phyloP scores from a whole-genome alignment of 495 filamentous ascomycete genomes.

The Aspergillus carlsbadensis region DNA sequence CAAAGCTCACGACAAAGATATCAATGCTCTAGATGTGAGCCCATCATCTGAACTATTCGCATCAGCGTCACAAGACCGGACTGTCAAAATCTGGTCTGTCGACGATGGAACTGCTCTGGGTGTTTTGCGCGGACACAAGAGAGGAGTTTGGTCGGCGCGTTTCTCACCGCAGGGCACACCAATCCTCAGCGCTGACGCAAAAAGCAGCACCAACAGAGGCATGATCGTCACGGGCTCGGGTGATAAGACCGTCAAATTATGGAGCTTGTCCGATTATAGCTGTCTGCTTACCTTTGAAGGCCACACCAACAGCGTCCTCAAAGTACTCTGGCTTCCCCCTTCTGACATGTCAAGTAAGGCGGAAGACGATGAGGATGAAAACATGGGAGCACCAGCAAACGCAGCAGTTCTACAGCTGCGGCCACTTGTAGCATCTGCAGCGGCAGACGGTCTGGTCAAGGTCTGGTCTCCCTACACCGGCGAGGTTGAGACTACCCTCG shows the following conservation, averaged over 20 bases:
- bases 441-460: slow-evolving; percentile 95
- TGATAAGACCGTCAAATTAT: slow-evolving; percentile 94
- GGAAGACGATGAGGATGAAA: slow-evolving; percentile 35
- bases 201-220: slow-evolving; percentile 61
- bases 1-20: slow-evolving; percentile 97
- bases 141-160: slow-evolving; percentile 92
- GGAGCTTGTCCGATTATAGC: slow-evolving; percentile 89
- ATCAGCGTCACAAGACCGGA: slow-evolving; percentile 92
- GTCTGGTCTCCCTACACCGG: slow-evolving; percentile 81
- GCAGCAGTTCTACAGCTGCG: slow-evolving; percentile 31
- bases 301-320: slow-evolving; percentile 91
- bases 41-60: slow-evolving; percentile 73
- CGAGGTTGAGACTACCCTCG: slow-evolving; percentile 83
- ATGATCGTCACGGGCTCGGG: slow-evolving; percentile 84
- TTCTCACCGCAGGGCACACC: slow-evolving; percentile 81
- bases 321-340: slow-evolving; percentile 83
- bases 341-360: slow-evolving; percentile 40
- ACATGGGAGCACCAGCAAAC: slow-evolving; percentile 25
- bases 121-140: slow-evolving; percentile 84
- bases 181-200: slow-evolving; percentile 65
- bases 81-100: slow-evolving; percentile 92
- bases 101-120: slow-evolving; percentile 86
- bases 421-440: slow-evolving; percentile 76
- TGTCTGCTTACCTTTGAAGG: slow-evolving; percentile 94
- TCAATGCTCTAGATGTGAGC: slow-evolving; percentile 88